Evolutionary conservation across 768 basidiomycete species (phyloP).

Genomic region (Termitomyces sp.): DNA sequence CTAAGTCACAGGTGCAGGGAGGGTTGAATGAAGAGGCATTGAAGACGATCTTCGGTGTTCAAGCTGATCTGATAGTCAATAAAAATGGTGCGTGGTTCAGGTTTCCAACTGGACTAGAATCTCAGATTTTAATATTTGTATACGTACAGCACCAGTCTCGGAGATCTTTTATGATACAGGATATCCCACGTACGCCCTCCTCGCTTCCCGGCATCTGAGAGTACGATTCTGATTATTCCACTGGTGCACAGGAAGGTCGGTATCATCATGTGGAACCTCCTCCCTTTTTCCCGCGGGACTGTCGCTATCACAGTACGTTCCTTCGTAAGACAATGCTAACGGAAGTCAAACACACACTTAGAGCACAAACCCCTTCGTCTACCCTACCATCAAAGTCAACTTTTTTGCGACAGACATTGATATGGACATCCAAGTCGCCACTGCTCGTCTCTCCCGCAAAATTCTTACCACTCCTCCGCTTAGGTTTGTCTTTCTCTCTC

Average conservation of each 20-base stretch:
- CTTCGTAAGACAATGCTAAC: background rate
- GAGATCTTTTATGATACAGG: constrained; percentile 48
- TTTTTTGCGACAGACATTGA: constrained; percentile 52
- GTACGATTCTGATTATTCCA: background rate
- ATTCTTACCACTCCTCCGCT: constrained; percentile 1
- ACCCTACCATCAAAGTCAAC: constrained; percentile 47
- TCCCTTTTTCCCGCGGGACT: constrained; percentile 54
- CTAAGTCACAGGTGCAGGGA: constrained; percentile 36
- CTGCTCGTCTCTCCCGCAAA: constrained; percentile 39
- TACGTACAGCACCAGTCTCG: constrained; percentile 38
- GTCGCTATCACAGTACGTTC: constrained; percentile 40
- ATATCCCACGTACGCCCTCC: constrained; percentile 35
- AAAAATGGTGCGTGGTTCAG: constrained; percentile 32
- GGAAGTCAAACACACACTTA: constrained; percentile 16
- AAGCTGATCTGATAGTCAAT: constrained; percentile 45
- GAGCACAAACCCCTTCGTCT: constrained; percentile 44
- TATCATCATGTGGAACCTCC: constrained; percentile 51
- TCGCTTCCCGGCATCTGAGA: background rate
- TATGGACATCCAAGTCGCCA: constrained; percentile 47
- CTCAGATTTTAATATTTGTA: background rate
- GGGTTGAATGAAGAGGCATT: constrained; percentile 39
- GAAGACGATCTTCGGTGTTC: constrained; percentile 39
- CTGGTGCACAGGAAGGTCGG: constrained; percentile 34
- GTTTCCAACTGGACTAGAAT: constrained; percentile 15
- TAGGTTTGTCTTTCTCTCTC: background rate